Evolutionary conservation across 768 basidiomycete species (phyloP), one percentile per base, ranked within the genome.

Genomic region (Candolleomyces aberdarensis): DNA sequence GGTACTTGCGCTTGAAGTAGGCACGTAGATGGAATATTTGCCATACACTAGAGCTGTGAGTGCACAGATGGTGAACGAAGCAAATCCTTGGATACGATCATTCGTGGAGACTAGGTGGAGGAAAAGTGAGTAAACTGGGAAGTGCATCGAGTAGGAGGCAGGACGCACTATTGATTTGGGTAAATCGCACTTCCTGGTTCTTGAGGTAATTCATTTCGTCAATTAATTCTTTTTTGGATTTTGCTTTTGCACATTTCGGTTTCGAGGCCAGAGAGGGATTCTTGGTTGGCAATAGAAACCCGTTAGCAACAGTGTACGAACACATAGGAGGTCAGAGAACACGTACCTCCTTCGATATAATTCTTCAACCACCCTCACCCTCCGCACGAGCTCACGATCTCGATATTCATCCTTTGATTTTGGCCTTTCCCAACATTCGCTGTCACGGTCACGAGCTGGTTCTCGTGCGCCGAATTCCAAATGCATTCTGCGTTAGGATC

Each of bases 191-290:
- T 73, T 99, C 96, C n/a, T 96, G 83, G 66, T 78, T 76, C 77
- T 95, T 93, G 62, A 99, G 83, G 75, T 96, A 98, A 7, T 84
- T 84, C 79, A 98, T 80, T 75, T 99, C 96, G 67, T 98, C 96
- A 14, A 90, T 86, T 56, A 99, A 86, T 76, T 98, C 97, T 72
- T 95, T 93, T 40, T 15, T 98, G 74, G 0, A 94, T 96, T 72
- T 99, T 97, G 3, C 98, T 81, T 70, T 98, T 98, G 44, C 95
- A 86, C 96, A 98, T 98, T 74, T 98, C 97, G 0, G 94, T 96
- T 76, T 99, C 97, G 19, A 99, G 84, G 0, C 91, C 91, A 6
- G 94, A 97, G 0, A 98, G 80, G 0, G 93, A 95, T 72, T 99
- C 97, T 72, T 98, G 96, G 76, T 97, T 98, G 10, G 97, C 97